phyloP scores from a whole-genome alignment of 345 rosid species.

The Salix udensis region DNA sequence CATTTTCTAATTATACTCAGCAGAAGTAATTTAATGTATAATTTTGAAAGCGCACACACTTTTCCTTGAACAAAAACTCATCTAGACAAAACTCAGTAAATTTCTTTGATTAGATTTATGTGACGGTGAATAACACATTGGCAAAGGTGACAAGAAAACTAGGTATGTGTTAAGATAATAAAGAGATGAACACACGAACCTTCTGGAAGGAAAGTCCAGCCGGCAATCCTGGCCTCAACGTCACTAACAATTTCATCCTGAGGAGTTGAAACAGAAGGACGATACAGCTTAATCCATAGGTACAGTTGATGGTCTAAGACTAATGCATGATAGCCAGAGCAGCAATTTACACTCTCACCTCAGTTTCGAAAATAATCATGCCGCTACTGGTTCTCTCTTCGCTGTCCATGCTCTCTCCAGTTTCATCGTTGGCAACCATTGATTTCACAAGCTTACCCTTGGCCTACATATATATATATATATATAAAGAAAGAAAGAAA shows the following conservation, averaged over 20 bases:
- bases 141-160: too few relatives aligned
- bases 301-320: background rate
- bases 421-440: conserved; percentile 83
- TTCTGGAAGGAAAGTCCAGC: conserved; percentile 80
- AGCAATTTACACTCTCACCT: conserved; percentile 35
- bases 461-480: conserved; percentile 39
- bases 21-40: too few relatives aligned
- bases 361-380: conserved; percentile 67
- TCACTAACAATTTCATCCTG: conserved; percentile 68
- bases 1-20: conserved; percentile 48
- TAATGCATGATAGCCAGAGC: background rate
- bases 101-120: too few relatives aligned
- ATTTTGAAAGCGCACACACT: too few relatives aligned
- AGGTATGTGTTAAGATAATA: too few relatives aligned
- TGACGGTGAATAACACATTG: too few relatives aligned
- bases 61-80: too few relatives aligned
- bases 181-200: conserved; percentile 19
- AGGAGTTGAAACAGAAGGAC: conserved; percentile 20
- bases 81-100: too few relatives aligned
- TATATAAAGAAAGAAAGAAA: too few relatives aligned
- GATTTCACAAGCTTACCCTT: conserved; percentile 77
- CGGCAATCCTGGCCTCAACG: conserved; percentile 65
- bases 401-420: conserved; percentile 72
- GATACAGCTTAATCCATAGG: background rate
- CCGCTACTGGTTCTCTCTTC: conserved; percentile 93